Percentiles rank a stretch among this genome's conserved stretches.
phyloP scores from a whole-genome alignment of 345 rosid genomes.

The Eucalyptus curtisii region DNA sequence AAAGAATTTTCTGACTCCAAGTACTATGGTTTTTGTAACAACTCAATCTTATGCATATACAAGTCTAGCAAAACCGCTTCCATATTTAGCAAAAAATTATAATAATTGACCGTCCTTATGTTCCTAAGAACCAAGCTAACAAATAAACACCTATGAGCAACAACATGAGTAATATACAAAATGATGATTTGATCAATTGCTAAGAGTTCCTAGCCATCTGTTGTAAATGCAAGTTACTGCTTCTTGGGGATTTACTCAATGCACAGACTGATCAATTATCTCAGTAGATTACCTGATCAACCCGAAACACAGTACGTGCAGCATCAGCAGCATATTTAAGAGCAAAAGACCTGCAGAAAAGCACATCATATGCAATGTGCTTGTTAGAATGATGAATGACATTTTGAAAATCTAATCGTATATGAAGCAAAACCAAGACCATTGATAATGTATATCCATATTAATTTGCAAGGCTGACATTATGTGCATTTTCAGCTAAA shows the following conservation, averaged over 20 bases:
- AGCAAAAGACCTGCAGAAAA: constrained; percentile 50
- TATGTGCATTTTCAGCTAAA: background rate
- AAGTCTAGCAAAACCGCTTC: background rate
- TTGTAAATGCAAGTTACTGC: background rate
- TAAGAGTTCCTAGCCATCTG: background rate
- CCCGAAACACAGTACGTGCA: constrained; percentile 87
- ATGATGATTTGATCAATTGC: background rate
- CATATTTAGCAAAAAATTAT: background rate
- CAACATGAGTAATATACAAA: background rate
- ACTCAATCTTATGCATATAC: background rate
- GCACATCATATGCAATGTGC: background rate
- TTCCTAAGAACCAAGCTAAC: background rate
- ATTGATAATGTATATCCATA: background rate
- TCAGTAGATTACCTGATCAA: constrained; percentile 56
- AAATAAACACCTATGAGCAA: background rate
- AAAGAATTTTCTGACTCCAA: background rate
- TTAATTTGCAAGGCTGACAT: background rate
- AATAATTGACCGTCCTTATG: background rate
- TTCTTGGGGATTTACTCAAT: background rate
- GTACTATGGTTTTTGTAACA: background rate
- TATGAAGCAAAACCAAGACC: background rate
- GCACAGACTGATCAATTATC: no score
- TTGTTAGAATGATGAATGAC: background rate
- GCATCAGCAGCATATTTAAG: constrained; percentile 96
- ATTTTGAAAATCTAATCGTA: background rate